phyloP scores from a whole-genome alignment of 495 filamentous ascomycete genomes.

The Melanomma pulvis-pyrius region DNA sequence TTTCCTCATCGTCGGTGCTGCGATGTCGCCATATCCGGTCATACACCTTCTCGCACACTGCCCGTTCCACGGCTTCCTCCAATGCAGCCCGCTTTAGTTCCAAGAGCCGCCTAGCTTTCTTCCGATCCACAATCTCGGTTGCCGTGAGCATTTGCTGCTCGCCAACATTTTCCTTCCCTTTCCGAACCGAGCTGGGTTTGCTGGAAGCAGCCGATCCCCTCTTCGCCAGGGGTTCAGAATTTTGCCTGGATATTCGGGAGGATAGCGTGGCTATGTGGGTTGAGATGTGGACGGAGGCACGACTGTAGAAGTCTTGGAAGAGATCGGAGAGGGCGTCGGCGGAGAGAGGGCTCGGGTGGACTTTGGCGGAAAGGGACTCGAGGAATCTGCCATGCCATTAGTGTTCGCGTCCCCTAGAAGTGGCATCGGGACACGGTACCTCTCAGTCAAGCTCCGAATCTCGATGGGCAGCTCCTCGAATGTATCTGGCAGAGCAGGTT shows the following conservation, averaged over 20 bases:
- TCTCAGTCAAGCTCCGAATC: constrained; percentile 83
- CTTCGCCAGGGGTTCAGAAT: constrained; percentile 52
- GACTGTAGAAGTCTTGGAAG: constrained; percentile 93
- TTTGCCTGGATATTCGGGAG: constrained; percentile 69
- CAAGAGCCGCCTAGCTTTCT: constrained; percentile 73
- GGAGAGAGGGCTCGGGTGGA: constrained; percentile 79
- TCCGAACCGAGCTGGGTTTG: constrained; percentile 19
- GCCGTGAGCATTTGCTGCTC: constrained; percentile 93
- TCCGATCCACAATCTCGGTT: constrained; percentile 76
- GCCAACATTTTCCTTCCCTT: constrained; percentile 47
- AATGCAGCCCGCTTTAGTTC: constrained; percentile 74
- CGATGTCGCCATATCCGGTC: constrained; percentile 86
- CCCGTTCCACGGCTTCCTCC: constrained; percentile 90
- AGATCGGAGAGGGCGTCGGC: constrained; percentile 81
- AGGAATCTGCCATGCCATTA: constrained; percentile 67
- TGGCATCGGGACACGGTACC: constrained; percentile 51
- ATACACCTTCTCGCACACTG: constrained; percentile 85
- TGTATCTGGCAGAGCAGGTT: constrained; percentile 57
- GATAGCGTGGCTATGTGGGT: constrained; percentile 86
- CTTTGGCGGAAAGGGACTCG: constrained; percentile 83
- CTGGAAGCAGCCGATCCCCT: constrained; percentile 52
- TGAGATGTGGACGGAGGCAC: constrained; percentile 78
- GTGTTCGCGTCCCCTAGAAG: background rate
- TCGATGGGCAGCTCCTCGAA: constrained; percentile 92
- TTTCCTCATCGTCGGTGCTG: constrained; percentile 88